These are phyloP conservation scores for Alternaria arbusti DNA, from an alignment of 2,329 filamentous ascomycete genomes.

Conservation along the genomic window DNA sequence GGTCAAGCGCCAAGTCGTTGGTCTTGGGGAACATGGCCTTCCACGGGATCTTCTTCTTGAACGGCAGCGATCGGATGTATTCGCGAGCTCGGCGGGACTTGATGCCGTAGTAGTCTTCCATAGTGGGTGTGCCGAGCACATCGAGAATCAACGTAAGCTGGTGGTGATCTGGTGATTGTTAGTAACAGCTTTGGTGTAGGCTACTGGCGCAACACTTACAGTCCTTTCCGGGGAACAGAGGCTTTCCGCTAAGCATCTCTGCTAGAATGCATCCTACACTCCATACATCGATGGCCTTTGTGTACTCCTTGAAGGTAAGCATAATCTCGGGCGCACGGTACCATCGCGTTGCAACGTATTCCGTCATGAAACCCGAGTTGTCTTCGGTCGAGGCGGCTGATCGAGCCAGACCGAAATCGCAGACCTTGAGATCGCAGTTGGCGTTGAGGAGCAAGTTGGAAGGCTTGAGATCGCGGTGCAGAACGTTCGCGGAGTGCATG, in stretches of 20 bases:
- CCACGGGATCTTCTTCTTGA: slow-evolving; percentile 99
- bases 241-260: slow-evolving; percentile 99
- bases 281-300: slow-evolving; percentile 99
- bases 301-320: slow-evolving; percentile 99
- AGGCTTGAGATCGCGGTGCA: slow-evolving; percentile 96
- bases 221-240: slow-evolving; percentile 96
- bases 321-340: slow-evolving; percentile 99
- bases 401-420: slow-evolving; percentile 94
- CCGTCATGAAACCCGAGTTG: slow-evolving; percentile 99
- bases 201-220: slow-evolving; percentile 64
- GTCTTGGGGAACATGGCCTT: slow-evolving; percentile 97
- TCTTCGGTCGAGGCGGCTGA: slow-evolving; percentile 97
- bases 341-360: slow-evolving; percentile 99
- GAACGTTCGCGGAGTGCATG: slow-evolving; percentile 98
- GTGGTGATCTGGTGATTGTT: slow-evolving; percentile 76
- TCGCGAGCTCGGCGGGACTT: slow-evolving; percentile 96
- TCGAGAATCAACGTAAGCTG: slow-evolving; percentile 97
- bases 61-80: slow-evolving; percentile 96
- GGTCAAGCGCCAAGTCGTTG: slow-evolving; percentile 92
- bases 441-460: slow-evolving; percentile 97
- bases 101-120: slow-evolving; percentile 99
- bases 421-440: slow-evolving; percentile 99
- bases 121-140: slow-evolving; percentile 95
- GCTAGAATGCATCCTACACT: slow-evolving; percentile 97
- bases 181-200: slow-evolving; percentile 6